Conservation (phyloP, 257 asterid genomes). For the Solanum peruvianum region DNA sequence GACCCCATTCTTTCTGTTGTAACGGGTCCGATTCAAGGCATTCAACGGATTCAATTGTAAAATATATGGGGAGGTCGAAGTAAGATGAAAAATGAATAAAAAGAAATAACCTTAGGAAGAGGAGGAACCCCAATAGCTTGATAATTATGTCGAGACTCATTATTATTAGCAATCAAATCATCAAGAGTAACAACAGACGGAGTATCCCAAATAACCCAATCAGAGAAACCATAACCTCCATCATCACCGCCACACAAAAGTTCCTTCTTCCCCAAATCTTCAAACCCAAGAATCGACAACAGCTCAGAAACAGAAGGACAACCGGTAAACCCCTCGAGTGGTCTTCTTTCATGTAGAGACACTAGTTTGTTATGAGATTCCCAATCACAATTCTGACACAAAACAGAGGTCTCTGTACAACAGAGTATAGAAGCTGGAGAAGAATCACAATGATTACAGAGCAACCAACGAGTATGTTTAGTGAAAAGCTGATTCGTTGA, state of each 20-base stretch:
- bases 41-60: too few species aligned
- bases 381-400: slow-evolving; percentile 97
- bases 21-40: too few species aligned
- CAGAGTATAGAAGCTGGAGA: slow-evolving; percentile 76
- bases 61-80: not conserved
- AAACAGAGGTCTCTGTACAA: slow-evolving; percentile 43
- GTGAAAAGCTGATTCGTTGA: slow-evolving; percentile 75
- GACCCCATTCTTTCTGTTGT: too few species aligned
- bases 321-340: slow-evolving; percentile 72
- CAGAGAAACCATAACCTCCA: slow-evolving; percentile 33
- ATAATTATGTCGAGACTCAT: slow-evolving; percentile 36
- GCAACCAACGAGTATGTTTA: slow-evolving; percentile 72
- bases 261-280: slow-evolving; percentile 51
- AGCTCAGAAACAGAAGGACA: slow-evolving; percentile 60
- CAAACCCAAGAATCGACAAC: slow-evolving; percentile 55
- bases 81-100: too few species aligned
- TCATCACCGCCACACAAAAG: slow-evolving; percentile 11
- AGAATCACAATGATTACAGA: slow-evolving; percentile 63
- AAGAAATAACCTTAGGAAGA: slow-evolving; percentile 66
- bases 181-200: slow-evolving; percentile 60
- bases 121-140: slow-evolving; percentile 92
- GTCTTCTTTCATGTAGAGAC: slow-evolving; percentile 60
- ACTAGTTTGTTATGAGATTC: slow-evolving; percentile 42
- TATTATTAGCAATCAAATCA: slow-evolving; percentile 48
- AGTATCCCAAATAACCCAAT: slow-evolving; percentile 79